Evolutionary conservation across 2,329 filamentous ascomycete genomes (phyloP).

Genomic region (Colletotrichum viniferum): DNA sequence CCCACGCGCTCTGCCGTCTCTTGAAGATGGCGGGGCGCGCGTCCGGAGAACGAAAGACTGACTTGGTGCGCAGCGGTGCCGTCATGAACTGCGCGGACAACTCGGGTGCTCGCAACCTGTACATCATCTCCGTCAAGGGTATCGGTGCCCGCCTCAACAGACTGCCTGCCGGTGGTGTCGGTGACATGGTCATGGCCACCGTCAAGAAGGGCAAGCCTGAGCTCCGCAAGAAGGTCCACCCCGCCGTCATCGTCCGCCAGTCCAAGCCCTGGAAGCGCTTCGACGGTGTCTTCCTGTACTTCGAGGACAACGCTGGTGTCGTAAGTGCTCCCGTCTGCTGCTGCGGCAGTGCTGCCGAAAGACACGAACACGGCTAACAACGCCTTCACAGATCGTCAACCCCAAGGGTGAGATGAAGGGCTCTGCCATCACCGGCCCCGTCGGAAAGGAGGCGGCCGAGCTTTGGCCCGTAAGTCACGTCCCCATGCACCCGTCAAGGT

Average conservation of each 20-base stretch:
- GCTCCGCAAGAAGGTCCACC: conserved; percentile 99
- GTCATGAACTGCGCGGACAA: conserved; percentile 99
- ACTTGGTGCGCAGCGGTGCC: conserved; percentile 72
- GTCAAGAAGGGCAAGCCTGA: conserved; percentile 99
- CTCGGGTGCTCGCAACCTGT: conserved; percentile 97
- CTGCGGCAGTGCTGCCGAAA: not conserved
- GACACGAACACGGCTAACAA: conserved; percentile 35
- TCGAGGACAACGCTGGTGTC: conserved; percentile 99
- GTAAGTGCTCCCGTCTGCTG: conserved; percentile 59
- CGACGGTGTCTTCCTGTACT: conserved; percentile 99
- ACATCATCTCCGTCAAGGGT: conserved; percentile 99
- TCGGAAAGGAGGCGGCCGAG: conserved; percentile 99
- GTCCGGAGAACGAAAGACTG: not conserved
- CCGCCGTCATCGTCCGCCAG: conserved; percentile 97
- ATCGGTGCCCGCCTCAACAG: conserved; percentile 97
- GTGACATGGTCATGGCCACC: conserved; percentile 99
- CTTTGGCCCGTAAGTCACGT: conserved; percentile 85
- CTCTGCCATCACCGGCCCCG: conserved; percentile 97
- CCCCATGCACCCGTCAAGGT: not conserved
- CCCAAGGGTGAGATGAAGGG: conserved; percentile 99
- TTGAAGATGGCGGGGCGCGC: not conserved
- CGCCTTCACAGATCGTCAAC: conserved; percentile 83
- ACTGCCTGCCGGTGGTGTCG: conserved; percentile 95
- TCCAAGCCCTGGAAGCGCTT: conserved; percentile 99
- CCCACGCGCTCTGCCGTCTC: not conserved